A percentile compares a stretch with the other conserved stretches of the same genome.
Conservation (phyloP, 139 green algal genomes). For the Monoraphidium neglectum region DNA sequence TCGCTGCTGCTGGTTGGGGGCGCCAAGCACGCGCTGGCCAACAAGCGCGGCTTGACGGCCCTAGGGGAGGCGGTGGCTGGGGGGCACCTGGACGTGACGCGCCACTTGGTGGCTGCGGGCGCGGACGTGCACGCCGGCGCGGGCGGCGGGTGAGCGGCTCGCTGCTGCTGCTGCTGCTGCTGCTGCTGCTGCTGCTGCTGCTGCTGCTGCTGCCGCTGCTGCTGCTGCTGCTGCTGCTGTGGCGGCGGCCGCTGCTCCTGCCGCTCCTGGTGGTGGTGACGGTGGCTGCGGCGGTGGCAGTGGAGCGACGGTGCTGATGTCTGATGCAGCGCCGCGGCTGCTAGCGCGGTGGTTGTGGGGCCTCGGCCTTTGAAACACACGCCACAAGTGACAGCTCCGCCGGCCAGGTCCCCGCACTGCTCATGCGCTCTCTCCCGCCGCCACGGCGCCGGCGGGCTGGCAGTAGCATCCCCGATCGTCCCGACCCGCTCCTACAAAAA, state of each 20-base stretch:
- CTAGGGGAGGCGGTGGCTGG: conserved; percentile 58
- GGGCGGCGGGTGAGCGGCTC: neutral
- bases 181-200: neutral
- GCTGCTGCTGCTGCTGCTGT: too few species aligned
- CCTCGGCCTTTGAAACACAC: neutral
- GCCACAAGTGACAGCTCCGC: neutral
- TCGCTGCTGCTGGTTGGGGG: conserved; percentile 45
- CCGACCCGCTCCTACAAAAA: neutral
- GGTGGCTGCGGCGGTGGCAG: too few species aligned
- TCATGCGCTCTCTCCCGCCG: neutral
- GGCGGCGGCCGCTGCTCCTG: too few species aligned
- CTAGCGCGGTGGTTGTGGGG: neutral
- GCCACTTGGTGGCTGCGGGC: conserved; percentile 23
- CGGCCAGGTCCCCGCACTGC: neutral
- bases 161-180: too few species aligned
- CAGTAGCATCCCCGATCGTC: neutral
- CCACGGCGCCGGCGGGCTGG: neutral
- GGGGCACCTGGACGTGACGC: conserved; percentile 30
- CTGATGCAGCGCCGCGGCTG: too few species aligned
- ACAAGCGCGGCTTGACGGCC: conserved; percentile 65
- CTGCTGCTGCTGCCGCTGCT: neutral
- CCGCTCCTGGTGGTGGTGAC: too few species aligned
- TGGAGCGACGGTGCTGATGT: too few species aligned
- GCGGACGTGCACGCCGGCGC: conserved; percentile 10
- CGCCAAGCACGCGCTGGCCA: conserved; percentile 42